Evolutionary conservation across 257 asterid genomes (phyloP), one percentile per base, ranked within the genome.

Genomic region (Solanum pimpinellifolium): DNA sequence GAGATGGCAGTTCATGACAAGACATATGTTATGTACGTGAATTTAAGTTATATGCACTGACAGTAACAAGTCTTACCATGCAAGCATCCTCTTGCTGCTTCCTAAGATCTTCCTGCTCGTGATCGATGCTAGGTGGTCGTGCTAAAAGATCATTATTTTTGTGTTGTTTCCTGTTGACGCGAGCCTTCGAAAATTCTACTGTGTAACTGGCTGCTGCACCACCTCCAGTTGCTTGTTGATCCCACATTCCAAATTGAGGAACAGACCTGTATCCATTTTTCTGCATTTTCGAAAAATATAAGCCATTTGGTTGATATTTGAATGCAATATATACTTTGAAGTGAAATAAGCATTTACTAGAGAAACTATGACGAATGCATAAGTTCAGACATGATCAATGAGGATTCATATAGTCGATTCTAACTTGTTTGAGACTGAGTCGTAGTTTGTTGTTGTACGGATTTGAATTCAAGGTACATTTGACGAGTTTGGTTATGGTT

Each of bases 161-260:
- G 69, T 81, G 85, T 20, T 81, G 85, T 11, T 81, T 81, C 66
- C 41, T 81, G 46, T 81, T 81, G 18, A 47, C 69, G 5, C 85
- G 85, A 81, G 85, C 85, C 39, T 81, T 47, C 3, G 85, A 47
- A 81, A 81, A 81, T 18, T 47, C 85, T 16, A 81, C 85, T 15
- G 85, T 81, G 62, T 81, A 81, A 81, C 69, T 81, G 23, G 41
- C 75, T 16, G 41, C 75, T 9, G 44, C 27, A 81, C 20, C 69
- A 29, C 85, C 85, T 9, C 44, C 85, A 29, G 16, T 6, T 49
- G 15, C 27, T 81, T 31, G 85, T 81, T 49, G 85, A 81, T 81
- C 69, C 85, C 85, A 81, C 85, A 81, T 18, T 49, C 85, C 85
- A 81, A 81, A 81, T 81, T 81, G 85, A 49, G 85, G 85, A 49